Evolutionary conservation across 371 early-diverging fungal genomes (phyloP).

Genomic region (Mycotypha africana): DNA sequence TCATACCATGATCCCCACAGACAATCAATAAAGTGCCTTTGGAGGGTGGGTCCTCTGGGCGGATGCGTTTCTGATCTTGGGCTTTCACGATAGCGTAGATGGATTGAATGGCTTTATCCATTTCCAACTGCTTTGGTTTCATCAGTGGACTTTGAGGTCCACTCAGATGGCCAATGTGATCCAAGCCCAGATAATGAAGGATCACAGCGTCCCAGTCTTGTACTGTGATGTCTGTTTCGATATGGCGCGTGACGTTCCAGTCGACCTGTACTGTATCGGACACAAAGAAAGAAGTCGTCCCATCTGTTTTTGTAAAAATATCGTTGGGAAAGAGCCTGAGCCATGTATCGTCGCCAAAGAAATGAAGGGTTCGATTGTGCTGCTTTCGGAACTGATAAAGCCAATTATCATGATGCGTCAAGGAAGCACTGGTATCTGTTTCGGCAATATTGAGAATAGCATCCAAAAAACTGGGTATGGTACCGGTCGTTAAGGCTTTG

Average conservation of each 20-base stretch:
- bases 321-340: slow-evolving; percentile 78
- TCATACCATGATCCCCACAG: slow-evolving; percentile 99
- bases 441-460: slow-evolving; percentile 84
- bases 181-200: slow-evolving; percentile 92
- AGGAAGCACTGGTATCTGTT: slow-evolving; percentile 67
- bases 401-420: slow-evolving; percentile 69
- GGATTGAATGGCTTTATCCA: slow-evolving; percentile 62
- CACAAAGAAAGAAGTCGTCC: slow-evolving; percentile 79
- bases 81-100: slow-evolving; percentile 46
- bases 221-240: slow-evolving; percentile 51
- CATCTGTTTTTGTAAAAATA: slow-evolving; percentile 59
- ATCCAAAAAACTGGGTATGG: slow-evolving; percentile 66
- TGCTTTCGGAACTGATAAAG: slow-evolving; percentile 58
- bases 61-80: slow-evolving; percentile 40
- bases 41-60: slow-evolving; percentile 21
- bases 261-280: slow-evolving; percentile 79
- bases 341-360: slow-evolving; percentile 98
- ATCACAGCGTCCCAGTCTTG: slow-evolving; percentile 81
- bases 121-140: slow-evolving; percentile 74
- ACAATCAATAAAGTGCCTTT: slow-evolving; percentile 84
- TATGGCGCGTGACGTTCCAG: slow-evolving; percentile 74
- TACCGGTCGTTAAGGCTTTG: slow-evolving; percentile 92
- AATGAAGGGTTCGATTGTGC: slow-evolving; percentile 54
- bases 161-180: slow-evolving; percentile 92
- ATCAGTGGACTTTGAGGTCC: slow-evolving; percentile 77